Percentiles rank a stretch among this genome's conserved stretches.
These are phyloP conservation scores for Nakaseomyces glabratus DNA, from an alignment of 1,139 yeast species.

Conservation along the genomic window DNA sequence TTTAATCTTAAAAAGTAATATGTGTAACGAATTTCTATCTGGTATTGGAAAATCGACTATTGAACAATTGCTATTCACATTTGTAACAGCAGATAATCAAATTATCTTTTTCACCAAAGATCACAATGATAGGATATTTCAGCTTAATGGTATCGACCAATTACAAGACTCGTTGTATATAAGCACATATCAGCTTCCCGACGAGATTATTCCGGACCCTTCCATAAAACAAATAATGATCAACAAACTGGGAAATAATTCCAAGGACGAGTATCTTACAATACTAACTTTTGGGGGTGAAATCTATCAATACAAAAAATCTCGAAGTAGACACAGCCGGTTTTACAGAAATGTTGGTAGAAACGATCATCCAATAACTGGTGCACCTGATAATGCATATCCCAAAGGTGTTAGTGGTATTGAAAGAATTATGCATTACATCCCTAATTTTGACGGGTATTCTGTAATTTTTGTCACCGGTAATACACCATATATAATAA, in stretches of 20 bases:
- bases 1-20: constrained; percentile 41
- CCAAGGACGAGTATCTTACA: constrained; percentile 48
- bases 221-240: constrained; percentile 63
- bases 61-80: constrained; percentile 48
- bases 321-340: constrained; percentile 37
- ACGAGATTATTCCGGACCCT: constrained; percentile 60
- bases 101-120: constrained; percentile 54
- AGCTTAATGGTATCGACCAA: constrained; percentile 50
- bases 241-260: constrained; percentile 53
- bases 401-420: constrained; percentile 53
- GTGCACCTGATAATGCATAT: constrained; percentile 72
- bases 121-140: constrained; percentile 60
- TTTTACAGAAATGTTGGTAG: constrained; percentile 41
- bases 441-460: constrained; percentile 49
- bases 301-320: constrained; percentile 54
- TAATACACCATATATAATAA: constrained; percentile 56
- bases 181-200: constrained; percentile 49
- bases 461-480: constrained; percentile 69
- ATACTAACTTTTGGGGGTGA: constrained; percentile 77
- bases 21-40: constrained; percentile 32
- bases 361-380: constrained; percentile 45
- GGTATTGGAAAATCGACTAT: constrained; percentile 20
- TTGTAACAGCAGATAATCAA: constrained; percentile 72
- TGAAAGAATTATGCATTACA: constrained; percentile 58
- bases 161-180: constrained; percentile 46